A percentile compares a stretch with the other conserved stretches of the same genome.
phyloP scores from a whole-genome alignment of 2,329 filamentous ascomycete genomes.

The Ascochyta lentis region DNA sequence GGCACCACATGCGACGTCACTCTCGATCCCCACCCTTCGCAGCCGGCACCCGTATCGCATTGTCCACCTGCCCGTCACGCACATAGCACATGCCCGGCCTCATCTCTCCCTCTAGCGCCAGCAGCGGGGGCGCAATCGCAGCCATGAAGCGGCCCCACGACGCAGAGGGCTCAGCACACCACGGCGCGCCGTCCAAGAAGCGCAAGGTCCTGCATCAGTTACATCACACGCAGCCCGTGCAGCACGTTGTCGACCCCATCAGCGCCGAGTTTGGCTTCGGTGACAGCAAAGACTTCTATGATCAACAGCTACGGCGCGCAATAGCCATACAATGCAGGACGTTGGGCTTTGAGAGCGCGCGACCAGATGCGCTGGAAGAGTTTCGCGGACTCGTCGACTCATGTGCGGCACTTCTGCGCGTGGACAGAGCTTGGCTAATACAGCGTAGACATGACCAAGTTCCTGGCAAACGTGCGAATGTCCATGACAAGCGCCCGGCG shows the following conservation, averaged over 20 bases:
- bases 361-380: constrained; percentile 63
- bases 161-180: constrained; percentile 27
- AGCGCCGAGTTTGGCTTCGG: constrained; percentile 41
- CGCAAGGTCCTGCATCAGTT: constrained; percentile 44
- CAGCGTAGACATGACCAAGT: constrained; percentile 59
- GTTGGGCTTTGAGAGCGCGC: constrained; percentile 62
- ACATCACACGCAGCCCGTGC: constrained; percentile 44
- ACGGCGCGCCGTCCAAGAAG: constrained; percentile 41
- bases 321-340: constrained; percentile 60
- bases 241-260: constrained; percentile 42
- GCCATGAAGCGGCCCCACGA: constrained; percentile 45
- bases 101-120: constrained; percentile 38
- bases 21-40: constrained; percentile 19
- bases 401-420: constrained; percentile 55
- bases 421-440: constrained; percentile 28
- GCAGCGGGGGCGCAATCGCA: constrained; percentile 39
- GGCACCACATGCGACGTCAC: constrained; percentile 20
- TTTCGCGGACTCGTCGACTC: constrained; percentile 64
- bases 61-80: constrained; percentile 11
- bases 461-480: constrained; percentile 60
- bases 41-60: constrained; percentile 7
- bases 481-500: constrained; percentile 66
- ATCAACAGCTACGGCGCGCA: constrained; percentile 62
- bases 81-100: constrained; percentile 44
- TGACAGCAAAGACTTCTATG: constrained; percentile 60